These are phyloP conservation scores for Purshia tridentata DNA, from an alignment of 306 rosid species.

Conservation along the genomic window DNA sequence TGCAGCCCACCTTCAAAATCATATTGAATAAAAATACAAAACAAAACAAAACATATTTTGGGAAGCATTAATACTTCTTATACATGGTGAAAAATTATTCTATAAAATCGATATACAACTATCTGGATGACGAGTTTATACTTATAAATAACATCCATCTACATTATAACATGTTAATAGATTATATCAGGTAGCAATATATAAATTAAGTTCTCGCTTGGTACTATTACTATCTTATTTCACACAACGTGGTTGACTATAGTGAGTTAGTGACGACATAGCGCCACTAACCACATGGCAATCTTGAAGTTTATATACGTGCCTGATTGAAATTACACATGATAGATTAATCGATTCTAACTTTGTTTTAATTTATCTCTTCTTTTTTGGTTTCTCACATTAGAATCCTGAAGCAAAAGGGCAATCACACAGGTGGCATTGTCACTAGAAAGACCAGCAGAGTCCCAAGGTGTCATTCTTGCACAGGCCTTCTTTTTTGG, in stretches of 20 bases:
- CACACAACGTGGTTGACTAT: constrained; percentile 6
- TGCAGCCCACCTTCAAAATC: not conserved
- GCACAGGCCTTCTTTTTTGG: constrained; percentile 33
- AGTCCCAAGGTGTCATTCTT: constrained; percentile 37
- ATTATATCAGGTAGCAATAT: too few species aligned
- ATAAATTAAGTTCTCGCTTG: too few species aligned
- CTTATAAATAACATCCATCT: too few species aligned
- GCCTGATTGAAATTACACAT: not conserved
- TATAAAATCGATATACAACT: too few species aligned
- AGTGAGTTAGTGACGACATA: not conserved
- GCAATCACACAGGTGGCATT: constrained; percentile 25
- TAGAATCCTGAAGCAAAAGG: constrained; percentile 20
- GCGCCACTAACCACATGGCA: not conserved
- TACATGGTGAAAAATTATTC: not conserved
- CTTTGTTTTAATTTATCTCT: not conserved
- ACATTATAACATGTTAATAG: too few species aligned
- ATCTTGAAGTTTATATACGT: not conserved
- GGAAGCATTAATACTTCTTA: not conserved
- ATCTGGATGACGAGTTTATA: too few species aligned
- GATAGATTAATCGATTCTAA: too few species aligned
- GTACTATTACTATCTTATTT: not conserved
- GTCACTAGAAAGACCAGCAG: constrained; percentile 37
- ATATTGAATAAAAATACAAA: not conserved
- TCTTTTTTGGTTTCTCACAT: not conserved
- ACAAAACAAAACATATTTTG: not conserved